Evolutionary conservation across 1,284 basidiomycete genomes (phyloP).

Genomic region (Flammula alnicola): DNA sequence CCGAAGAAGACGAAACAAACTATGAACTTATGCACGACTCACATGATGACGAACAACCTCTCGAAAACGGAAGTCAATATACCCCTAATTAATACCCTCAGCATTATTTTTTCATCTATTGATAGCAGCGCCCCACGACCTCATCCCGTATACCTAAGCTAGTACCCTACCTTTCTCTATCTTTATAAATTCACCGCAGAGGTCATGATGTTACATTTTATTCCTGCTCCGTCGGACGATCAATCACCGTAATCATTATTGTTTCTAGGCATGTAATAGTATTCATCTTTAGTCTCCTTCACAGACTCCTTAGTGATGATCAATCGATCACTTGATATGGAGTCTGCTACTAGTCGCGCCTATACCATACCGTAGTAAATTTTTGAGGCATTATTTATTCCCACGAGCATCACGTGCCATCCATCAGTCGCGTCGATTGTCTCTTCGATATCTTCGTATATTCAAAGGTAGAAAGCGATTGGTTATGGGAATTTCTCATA

Average conservation of each 20-base stretch:
- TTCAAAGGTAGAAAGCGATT: no score
- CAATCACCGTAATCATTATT: slow-evolving; percentile 23
- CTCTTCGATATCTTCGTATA: no score
- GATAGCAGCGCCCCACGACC: slow-evolving; percentile 17
- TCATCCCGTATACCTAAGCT: slow-evolving; percentile 15
- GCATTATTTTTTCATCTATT: slow-evolving; percentile 24
- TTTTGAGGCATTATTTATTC: no score
- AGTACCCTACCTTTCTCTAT: slow-evolving; percentile 7
- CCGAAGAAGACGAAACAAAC: slow-evolving; percentile 29
- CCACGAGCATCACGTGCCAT: no score
- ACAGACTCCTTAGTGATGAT: no score
- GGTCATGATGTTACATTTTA: slow-evolving; percentile 14
- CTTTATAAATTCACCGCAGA: slow-evolving; percentile 10
- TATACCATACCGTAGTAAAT: no score
- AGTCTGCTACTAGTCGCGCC: no score
- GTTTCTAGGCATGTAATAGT: slow-evolving; percentile 7
- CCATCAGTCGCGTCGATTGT: no score
- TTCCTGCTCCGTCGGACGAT: slow-evolving; percentile 23
- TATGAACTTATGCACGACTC: slow-evolving; percentile 26
- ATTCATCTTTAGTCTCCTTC: no score
- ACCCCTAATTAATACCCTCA: slow-evolving; percentile 35
- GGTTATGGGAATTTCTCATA: no score
- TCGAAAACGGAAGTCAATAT: slow-evolving; percentile 31
- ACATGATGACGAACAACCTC: slow-evolving; percentile 20
- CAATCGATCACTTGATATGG: no score